A percentile compares a stretch with the other conserved stretches of the same genome.
phyloP scores from a whole-genome alignment of 768 basidiomycete genomes.

The Megacollybia marginata region DNA sequence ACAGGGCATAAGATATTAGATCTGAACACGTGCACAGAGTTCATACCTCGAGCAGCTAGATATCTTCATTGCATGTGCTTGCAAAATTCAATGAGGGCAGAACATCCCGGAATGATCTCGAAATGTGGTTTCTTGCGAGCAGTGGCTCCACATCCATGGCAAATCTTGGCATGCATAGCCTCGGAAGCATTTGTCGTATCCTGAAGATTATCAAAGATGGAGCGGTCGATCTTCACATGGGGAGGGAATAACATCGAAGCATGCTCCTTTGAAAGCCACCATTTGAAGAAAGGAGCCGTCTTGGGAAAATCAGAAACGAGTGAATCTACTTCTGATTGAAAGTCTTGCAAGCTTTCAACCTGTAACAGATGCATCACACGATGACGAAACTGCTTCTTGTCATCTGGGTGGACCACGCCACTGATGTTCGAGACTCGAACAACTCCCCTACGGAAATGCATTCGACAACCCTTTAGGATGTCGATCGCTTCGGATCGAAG shows the following conservation, averaged over 20 bases:
- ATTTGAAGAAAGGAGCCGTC: slow-evolving; percentile 22
- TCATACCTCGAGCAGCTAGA: too few species aligned
- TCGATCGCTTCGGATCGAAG: slow-evolving; percentile 6
- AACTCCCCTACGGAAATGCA: slow-evolving; percentile 23
- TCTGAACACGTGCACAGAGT: too few species aligned
- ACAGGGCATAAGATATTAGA: too few species aligned
- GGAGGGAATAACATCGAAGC: slow-evolving; percentile 25
- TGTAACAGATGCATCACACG: slow-evolving; percentile 4
- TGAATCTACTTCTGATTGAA: slow-evolving; percentile 5
- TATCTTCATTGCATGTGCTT: too few species aligned
- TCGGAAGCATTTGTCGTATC: slow-evolving; percentile 28
- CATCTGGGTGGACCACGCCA: slow-evolving; percentile 13
- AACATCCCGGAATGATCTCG: too few species aligned
- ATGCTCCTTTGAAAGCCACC: slow-evolving; percentile 22
- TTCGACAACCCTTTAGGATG: slow-evolving; percentile 20
- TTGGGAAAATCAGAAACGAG: slow-evolving; percentile 6
- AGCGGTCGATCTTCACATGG: slow-evolving; percentile 18
- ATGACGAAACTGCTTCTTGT: slow-evolving; percentile 9
- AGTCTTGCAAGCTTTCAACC: neutral
- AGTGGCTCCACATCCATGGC: slow-evolving; percentile 19
- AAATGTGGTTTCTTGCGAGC: too few species aligned
- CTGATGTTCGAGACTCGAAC: slow-evolving; percentile 17
- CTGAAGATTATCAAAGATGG: slow-evolving; percentile 24
- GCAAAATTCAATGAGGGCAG: too few species aligned
- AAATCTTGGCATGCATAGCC: slow-evolving; percentile 26